Conservation (phyloP, 192 early-diverging fungal genomes). For the Phycomyces blakesleeanus region DNA sequence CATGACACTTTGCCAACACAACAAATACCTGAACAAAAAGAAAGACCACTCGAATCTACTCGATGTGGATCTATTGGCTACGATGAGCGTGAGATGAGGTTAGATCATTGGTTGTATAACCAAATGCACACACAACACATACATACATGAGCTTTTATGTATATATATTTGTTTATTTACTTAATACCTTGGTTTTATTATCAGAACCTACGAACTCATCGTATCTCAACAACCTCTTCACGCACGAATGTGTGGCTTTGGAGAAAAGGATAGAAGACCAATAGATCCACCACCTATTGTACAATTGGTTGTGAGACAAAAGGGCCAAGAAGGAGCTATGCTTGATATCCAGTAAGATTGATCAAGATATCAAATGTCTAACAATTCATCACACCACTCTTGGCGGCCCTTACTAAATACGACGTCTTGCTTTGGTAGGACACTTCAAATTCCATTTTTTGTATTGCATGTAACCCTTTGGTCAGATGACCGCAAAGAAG, state of each 20-base stretch:
- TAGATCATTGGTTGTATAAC: too few species aligned
- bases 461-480: conserved; percentile 58
- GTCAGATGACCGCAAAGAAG: conserved; percentile 53
- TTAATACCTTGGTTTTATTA: conserved; percentile 14
- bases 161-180: too few species aligned
- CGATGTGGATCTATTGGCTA: conserved; percentile 9
- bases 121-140: too few species aligned
- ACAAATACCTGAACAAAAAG: not conserved
- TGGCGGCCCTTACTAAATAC: too few species aligned
- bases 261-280: conserved; percentile 76
- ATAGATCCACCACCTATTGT: conserved; percentile 75
- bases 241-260: conserved; percentile 80
- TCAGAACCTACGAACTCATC: conserved; percentile 57
- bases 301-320: conserved; percentile 58
- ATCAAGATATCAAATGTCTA: too few species aligned
- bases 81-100: conserved; percentile 16
- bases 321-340: conserved; percentile 47
- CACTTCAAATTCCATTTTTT: conserved; percentile 52
- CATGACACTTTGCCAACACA: not conserved
- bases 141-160: too few species aligned
- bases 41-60: not conserved
- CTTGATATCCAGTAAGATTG: conserved; percentile 48
- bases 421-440: conserved; percentile 17
- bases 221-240: conserved; percentile 74
- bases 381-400: too few species aligned